Percentiles rank a stretch among this genome's conserved stretches.
phyloP scores from a whole-genome alignment of 2,329 filamentous ascomycete genomes.

The Penicillium sp. region DNA sequence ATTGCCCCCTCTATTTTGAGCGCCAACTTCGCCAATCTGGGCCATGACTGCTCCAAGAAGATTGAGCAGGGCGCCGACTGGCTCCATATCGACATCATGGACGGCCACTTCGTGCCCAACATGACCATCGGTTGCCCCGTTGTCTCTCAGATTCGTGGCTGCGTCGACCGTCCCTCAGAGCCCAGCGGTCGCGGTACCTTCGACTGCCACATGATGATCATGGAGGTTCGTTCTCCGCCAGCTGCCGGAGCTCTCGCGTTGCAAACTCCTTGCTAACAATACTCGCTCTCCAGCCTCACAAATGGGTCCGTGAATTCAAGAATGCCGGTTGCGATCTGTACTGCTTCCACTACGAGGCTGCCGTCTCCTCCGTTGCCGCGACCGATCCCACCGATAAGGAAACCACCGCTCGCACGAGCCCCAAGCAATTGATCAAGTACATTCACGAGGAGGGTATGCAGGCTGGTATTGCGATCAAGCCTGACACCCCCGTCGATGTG shows the following conservation, averaged over 20 bases:
- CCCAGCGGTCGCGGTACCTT: slow-evolving; percentile 84
- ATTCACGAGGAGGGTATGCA: slow-evolving; percentile 87
- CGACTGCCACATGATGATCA: slow-evolving; percentile 99
- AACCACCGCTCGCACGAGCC: slow-evolving; percentile 71
- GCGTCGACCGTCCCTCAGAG: slow-evolving; percentile 74
- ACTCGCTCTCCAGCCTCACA: slow-evolving; percentile 71
- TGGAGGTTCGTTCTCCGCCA: slow-evolving; percentile 65
- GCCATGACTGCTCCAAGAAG: slow-evolving; percentile 80
- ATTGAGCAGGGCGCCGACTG: slow-evolving; percentile 88
- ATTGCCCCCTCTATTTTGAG: slow-evolving; percentile 98
- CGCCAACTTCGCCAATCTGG: slow-evolving; percentile 89
- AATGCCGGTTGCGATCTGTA: slow-evolving; percentile 96
- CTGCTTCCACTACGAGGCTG: slow-evolving; percentile 99
- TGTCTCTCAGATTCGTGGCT: slow-evolving; percentile 86
- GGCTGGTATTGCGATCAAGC: slow-evolving; percentile 95
- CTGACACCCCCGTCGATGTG: slow-evolving; percentile 85
- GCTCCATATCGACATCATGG: slow-evolving; percentile 97
- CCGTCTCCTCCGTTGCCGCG: slow-evolving; percentile 77
- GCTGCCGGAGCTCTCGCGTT: neutral
- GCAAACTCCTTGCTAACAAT: slow-evolving; percentile 10
- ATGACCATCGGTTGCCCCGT: slow-evolving; percentile 96
- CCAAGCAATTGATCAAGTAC: slow-evolving; percentile 81
- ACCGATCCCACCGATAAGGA: slow-evolving; percentile 72
- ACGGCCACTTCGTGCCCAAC: slow-evolving; percentile 98
- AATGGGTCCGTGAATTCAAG: slow-evolving; percentile 96